Percentiles rank a stretch among this genome's conserved stretches.
Evolutionary conservation across 2,329 filamentous ascomycete genomes (phyloP).

Genomic region (Tolypocladium inflatum): DNA sequence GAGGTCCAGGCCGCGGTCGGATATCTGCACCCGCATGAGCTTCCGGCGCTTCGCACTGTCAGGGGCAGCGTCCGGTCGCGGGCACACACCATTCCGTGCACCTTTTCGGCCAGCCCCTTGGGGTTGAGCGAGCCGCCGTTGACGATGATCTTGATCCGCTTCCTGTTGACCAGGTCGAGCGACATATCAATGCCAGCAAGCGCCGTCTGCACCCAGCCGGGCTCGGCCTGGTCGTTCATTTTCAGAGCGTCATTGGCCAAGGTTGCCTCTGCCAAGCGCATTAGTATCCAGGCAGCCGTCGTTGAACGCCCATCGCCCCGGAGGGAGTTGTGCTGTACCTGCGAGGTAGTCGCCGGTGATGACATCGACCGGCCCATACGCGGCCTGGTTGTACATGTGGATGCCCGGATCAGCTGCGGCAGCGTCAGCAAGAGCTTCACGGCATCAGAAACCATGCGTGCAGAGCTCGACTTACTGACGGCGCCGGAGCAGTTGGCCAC

Average conservation of each 20-base stretch:
- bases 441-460: neutral
- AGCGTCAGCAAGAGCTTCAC: neutral
- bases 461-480: conserved; percentile 6
- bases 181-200: conserved; percentile 14
- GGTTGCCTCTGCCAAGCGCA: conserved; percentile 15
- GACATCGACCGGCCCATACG: conserved; percentile 29
- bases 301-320: neutral
- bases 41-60: neutral
- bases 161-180: conserved; percentile 25
- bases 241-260: conserved; percentile 12
- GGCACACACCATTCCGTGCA: conserved; percentile 8
- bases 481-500: conserved; percentile 17
- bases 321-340: conserved; percentile 6
- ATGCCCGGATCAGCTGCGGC: conserved; percentile 9
- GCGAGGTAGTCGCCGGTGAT: conserved; percentile 35
- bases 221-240: neutral
- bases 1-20: conserved; percentile 16
- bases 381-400: conserved; percentile 20
- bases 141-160: conserved; percentile 43
- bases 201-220: conserved; percentile 12
- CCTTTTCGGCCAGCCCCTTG: conserved; percentile 32
- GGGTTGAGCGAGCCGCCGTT: conserved; percentile 50
- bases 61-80: neutral
- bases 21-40: conserved; percentile 8
- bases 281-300: neutral